Conservation (phyloP, 2,329 filamentous ascomycete genomes). For the Pleoardoris graminearum region DNA sequence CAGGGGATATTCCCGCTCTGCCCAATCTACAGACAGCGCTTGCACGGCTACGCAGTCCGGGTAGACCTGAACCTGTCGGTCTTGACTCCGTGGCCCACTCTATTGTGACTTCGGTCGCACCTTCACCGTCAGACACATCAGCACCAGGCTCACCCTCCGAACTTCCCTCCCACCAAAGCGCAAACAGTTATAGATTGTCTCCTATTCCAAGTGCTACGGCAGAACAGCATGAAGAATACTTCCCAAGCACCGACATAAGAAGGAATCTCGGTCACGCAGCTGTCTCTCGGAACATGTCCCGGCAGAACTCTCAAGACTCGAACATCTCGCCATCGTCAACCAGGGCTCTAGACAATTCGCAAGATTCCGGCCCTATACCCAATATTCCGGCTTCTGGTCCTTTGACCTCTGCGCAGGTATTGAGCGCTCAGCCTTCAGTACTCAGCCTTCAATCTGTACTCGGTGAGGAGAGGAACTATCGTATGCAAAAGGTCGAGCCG, state of each 20-base stretch:
- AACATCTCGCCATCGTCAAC: constrained; percentile 8
- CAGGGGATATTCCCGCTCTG: neutral
- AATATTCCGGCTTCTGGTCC: neutral
- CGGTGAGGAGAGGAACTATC: constrained; percentile 64
- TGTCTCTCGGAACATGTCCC: constrained; percentile 11
- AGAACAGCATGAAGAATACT: constrained; percentile 3
- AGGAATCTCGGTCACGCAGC: constrained; percentile 8
- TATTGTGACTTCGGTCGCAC: neutral
- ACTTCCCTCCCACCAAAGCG: constrained; percentile 3
- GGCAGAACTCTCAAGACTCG: constrained; percentile 18
- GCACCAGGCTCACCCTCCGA: constrained; percentile 7
- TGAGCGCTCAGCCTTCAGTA: constrained; percentile 19
- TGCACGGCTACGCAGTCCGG: neutral
- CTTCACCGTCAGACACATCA: constrained; percentile 8
- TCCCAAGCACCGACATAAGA: constrained; percentile 8
- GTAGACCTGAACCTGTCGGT: constrained; percentile 11
- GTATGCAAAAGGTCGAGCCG: constrained; percentile 67
- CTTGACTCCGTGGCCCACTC: constrained; percentile 8
- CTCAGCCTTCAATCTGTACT: constrained; percentile 62
- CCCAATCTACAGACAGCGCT: constrained; percentile 5
- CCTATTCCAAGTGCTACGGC: constrained; percentile 14
- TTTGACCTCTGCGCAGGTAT: neutral
- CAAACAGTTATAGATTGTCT: constrained; percentile 13
- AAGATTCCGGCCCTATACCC: neutral
- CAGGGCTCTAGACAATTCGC: neutral